Base-by-base conservation (phyloP, 2,329 filamentous ascomycete genomes). In the Fusarium redolens region DNA sequence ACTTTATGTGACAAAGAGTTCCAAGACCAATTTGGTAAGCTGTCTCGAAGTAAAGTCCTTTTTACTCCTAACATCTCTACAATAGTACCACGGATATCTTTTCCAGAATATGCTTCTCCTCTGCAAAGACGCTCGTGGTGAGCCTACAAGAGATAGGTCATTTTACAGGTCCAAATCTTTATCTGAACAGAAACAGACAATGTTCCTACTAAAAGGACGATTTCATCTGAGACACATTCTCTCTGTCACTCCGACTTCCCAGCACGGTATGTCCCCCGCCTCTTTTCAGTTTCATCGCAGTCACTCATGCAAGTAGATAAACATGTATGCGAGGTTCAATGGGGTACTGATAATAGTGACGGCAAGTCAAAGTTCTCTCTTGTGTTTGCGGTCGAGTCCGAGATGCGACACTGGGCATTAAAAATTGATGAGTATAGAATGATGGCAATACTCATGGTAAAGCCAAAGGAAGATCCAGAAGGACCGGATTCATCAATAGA, bases 401-500 rank as follows among this genome's bases (percentile, higher is more conserved):
- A 56, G 0, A 55, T 55, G 37, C 9, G 30, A 9, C 0, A 1
- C 1, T 60, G 57, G 57, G n/a, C 37, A n/a, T 28, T 7, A 1
- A 55, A 60, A 20, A 7, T 60, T 1, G 20, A 41, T 4, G 47
- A 41, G 4, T 28, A 33, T 14, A 14, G 47, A 14, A 52, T 28
- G 48, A 52, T 52, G 31, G 31, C 1, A 15, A 52, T 25, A 3
- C 31, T 52, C 0, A 15, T 25, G 5, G n/a, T 1, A 0, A 20
- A 2, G 12, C 5, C 47, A 3, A 25, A 18, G 1, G 3, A 22
- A 0, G 0, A 17, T 17, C 0, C 6, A 17, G 20, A 31, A 31
- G 8, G 12, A 0, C 0, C 9, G 1, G 10, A 6, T 5, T 48
- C 0, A 7, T 0, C 2, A 1, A 6, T 4, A 15, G 18, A 47